phyloP scores from a whole-genome alignment of 352 stramenopile species.

The Pythium brachiatum region DNA sequence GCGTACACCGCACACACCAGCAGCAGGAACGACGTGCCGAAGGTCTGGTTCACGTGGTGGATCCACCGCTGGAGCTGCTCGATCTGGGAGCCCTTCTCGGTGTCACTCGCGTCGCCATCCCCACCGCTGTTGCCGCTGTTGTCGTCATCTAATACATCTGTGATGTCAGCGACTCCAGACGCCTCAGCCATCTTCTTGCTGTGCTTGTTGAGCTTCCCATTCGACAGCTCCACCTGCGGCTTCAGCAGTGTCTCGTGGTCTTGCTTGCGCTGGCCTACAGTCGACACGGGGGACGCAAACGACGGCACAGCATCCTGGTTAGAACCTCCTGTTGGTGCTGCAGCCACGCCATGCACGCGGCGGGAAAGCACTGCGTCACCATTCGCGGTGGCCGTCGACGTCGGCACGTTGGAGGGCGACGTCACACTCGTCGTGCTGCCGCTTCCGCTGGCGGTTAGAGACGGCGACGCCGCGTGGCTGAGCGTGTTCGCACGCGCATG shows the following conservation, averaged over 20 bases:
- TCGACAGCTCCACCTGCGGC: slow-evolving; percentile 9
- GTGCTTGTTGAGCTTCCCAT: neutral
- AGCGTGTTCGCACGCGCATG: no score
- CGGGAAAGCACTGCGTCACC: slow-evolving; percentile 2
- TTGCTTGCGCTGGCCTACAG: slow-evolving; percentile 2
- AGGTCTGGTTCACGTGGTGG: slow-evolving; percentile 51
- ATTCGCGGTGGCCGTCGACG: neutral
- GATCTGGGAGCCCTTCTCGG: slow-evolving; percentile 20
- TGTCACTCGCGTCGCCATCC: neutral
- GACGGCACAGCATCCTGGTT: neutral
- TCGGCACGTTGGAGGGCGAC: neutral
- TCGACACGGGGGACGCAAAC: slow-evolving; percentile 4
- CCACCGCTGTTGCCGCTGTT: neutral
- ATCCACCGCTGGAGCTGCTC: slow-evolving; percentile 55
- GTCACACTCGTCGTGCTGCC: slow-evolving; percentile 1
- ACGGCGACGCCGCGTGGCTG: neutral
- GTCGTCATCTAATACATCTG: slow-evolving; percentile 19
- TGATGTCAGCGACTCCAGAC: slow-evolving; percentile 3
- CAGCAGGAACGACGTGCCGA: slow-evolving; percentile 67
- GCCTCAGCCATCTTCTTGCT: slow-evolving; percentile 13
- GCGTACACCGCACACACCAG: slow-evolving; percentile 89
- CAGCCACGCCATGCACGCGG: neutral
- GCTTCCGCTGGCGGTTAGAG: neutral
- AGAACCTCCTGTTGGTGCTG: neutral
- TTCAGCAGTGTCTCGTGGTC: slow-evolving; percentile 22